These are phyloP conservation scores for Phylloporus sp. DNA, from an alignment of 768 basidiomycete species.

Conservation along the genomic window DNA sequence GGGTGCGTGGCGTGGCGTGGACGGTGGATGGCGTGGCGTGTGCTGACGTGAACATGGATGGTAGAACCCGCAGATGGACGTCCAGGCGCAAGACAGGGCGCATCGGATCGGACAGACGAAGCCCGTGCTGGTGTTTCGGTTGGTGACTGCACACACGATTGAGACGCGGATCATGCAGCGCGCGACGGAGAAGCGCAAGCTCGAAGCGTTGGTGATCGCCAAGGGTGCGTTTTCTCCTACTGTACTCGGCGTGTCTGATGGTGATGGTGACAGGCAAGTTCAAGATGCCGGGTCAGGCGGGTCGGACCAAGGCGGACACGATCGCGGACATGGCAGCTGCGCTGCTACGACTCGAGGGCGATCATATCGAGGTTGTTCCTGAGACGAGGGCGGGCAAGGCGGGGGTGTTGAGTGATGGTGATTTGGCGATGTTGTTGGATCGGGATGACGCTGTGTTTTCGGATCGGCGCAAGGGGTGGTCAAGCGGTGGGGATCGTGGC, in stretches of 20 bases:
- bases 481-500: too few species aligned
- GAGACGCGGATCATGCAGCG: constrained; percentile 89
- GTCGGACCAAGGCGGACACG: constrained; percentile 52
- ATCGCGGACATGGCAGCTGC: constrained; percentile 78
- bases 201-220: constrained; percentile 94
- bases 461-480: constrained; percentile 71
- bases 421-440: constrained; percentile 78
- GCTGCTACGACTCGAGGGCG: constrained; percentile 75
- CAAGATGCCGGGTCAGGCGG: constrained; percentile 60
- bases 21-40: not conserved
- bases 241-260: not conserved
- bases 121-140: constrained; percentile 84
- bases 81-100: constrained; percentile 92
- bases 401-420: constrained; percentile 74
- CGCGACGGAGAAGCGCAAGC: constrained; percentile 80
- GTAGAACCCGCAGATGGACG: constrained; percentile 97
- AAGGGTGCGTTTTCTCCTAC: constrained; percentile 47
- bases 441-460: constrained; percentile 68
- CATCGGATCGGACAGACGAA: constrained; percentile 94
- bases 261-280: constrained; percentile 63
- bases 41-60: too few species aligned
- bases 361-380: constrained; percentile 84
- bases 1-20: constrained; percentile 9
- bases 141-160: constrained; percentile 83
- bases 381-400: constrained; percentile 59